Percentiles rank a stretch among this genome's conserved stretches.
Conservation (phyloP, 2,329 filamentous ascomycete genomes). For the Aspergillus neoniger region DNA sequence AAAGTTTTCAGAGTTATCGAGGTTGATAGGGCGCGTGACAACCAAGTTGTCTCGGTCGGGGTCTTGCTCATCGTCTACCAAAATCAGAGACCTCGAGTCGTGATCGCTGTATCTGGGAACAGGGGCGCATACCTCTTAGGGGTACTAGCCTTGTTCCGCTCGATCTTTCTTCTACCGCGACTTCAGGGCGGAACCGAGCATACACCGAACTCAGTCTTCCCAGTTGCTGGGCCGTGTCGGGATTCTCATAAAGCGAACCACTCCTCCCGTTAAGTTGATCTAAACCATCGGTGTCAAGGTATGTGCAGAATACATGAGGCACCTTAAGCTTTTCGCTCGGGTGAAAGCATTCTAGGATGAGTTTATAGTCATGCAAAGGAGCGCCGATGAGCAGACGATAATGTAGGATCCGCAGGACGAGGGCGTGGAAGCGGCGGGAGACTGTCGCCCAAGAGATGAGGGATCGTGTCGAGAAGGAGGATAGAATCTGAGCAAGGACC, state of each 20-base stretch:
- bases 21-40: conserved; percentile 61
- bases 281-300: conserved; percentile 65
- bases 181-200: conserved; percentile 68
- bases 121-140: conserved; percentile 18
- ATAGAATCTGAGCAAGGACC: conserved; percentile 56
- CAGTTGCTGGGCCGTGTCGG: conserved; percentile 35
- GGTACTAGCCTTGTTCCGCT: conserved; percentile 9
- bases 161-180: conserved; percentile 50
- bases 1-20: conserved; percentile 72
- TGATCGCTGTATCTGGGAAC: background rate
- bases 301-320: conserved; percentile 69
- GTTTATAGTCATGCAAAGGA: conserved; percentile 60
- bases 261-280: conserved; percentile 44
- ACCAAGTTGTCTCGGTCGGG: conserved; percentile 18
- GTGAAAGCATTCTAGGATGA: conserved; percentile 79
- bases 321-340: conserved; percentile 69
- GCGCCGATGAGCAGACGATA: conserved; percentile 63
- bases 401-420: conserved; percentile 66
- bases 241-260: conserved; percentile 41
- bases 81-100: conserved; percentile 6
- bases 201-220: conserved; percentile 61
- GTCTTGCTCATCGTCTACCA: conserved; percentile 9
- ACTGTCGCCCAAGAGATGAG: conserved; percentile 61
- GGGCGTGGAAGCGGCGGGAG: conserved; percentile 63
- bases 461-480: conserved; percentile 51